Base-by-base conservation (phyloP, 257 asterid genomes). In the Solanum dulcamara region DNA sequence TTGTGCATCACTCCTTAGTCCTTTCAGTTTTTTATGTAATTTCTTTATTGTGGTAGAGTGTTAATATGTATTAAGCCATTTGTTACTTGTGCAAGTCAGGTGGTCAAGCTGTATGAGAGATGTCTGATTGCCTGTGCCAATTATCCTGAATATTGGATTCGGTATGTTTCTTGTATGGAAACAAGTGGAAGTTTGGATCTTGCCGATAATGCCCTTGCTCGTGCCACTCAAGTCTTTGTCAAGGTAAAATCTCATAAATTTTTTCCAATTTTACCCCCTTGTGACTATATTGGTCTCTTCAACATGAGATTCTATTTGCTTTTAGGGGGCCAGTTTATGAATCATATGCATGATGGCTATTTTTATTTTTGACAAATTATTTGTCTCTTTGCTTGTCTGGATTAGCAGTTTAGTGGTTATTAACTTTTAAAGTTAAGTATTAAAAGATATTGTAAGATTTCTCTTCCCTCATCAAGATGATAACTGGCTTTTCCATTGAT, bases 91-190 rank as follows among this genome's bases (percentile, higher is more conserved):
- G 85, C 87, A 84, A 55, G 44, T 64, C 95, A 97, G 99, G 97
- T 97, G 85, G 98, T 95, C 82, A 97, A 97, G 92, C 95, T 97
- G 66, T 97, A 97, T 74, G 99, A 97, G 91, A 92, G 99, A 90
- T 97, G 99, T 85, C 88, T 95, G 84, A 90, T 97, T 88, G 99
- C 99, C 66, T 97, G 99, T 89, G 98, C 99, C 84, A 97, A 95
- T 87, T 97, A 97, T 91, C 95, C 99, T 71, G 99, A 94, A 85
- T 97, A 92, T 84, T 97, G 99, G 99, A 91, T 93, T 81, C 94
- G 99, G 37, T 97, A 97, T 88, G 89, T 91, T 74, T 88, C 92
- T 83, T 95, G 94, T 92, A 94, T 97, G 99, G 98, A 93, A 93
- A 89, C 92, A 84, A 92, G 96, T 81, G 95, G 98, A 77, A 94